Conservation (phyloP, 768 basidiomycete genomes). For the Dacryopinax primogenitus region DNA sequence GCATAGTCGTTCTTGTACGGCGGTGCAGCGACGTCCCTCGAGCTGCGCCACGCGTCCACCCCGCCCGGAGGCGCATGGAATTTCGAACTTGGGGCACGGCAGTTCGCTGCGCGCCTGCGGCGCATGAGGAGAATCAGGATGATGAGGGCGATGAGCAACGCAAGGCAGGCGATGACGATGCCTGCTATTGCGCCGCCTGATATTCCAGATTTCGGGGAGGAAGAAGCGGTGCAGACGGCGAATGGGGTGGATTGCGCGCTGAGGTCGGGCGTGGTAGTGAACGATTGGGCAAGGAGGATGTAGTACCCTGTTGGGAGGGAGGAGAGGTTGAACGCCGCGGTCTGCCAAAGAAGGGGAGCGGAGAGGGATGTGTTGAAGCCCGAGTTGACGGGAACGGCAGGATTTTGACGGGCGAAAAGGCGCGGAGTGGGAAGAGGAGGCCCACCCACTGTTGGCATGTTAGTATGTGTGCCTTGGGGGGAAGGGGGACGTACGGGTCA, state of each 20-base stretch:
- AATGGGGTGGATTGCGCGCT: not conserved
- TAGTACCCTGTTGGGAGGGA: not conserved
- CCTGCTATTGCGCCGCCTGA: not conserved
- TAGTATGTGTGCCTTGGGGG: not conserved
- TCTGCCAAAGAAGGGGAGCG: not conserved
- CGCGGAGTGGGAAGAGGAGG: not conserved
- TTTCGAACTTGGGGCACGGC: not conserved
- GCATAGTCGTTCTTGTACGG: not conserved
- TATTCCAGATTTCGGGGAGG: not conserved
- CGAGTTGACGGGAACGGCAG: not conserved
- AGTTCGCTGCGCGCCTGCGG: not conserved
- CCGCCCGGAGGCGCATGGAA: not conserved
- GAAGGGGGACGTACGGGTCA: not conserved
- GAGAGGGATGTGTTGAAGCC: not conserved
- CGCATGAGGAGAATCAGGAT: not conserved
- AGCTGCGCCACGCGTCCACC: not conserved
- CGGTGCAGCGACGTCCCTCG: not conserved
- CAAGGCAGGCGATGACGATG: not conserved
- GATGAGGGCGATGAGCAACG: not conserved
- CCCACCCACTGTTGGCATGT: not conserved
- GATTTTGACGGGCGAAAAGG: not conserved
- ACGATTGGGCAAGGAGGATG: constrained; percentile 2
- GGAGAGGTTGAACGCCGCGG: not conserved
- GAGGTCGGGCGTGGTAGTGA: not conserved
- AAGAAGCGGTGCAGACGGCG: not conserved